Base-by-base conservation (phyloP, 164 flowering plant species). In the Aristolochia contorta region DNA sequence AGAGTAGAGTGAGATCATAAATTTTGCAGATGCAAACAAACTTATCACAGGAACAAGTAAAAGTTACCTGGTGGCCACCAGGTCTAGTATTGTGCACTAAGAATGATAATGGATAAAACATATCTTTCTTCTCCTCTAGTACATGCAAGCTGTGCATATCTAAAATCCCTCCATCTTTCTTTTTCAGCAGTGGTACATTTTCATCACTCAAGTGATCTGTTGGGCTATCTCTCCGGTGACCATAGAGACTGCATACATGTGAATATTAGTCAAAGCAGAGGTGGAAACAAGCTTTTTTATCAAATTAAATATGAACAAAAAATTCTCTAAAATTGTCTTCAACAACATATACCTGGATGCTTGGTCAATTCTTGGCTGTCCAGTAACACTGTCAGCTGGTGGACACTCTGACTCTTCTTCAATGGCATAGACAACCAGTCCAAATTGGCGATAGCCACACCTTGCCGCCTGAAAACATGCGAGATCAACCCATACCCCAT, bases 21-120 rank as follows among this genome's bases (percentile, higher is more conserved):
- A 56, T 12, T 23, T 12, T 25, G 58, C 2, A 32, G 18, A 56
- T 1, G 3, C 19, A 32, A 30, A 30, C 10, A 0, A 4, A 16
- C 20, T 1, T 16, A 21, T 12, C 24, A 49, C 4, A 18, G 53
- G 20, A 49, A 5, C 46, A 30, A 1, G 12, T 6, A 25, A 16
- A 16, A 6, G 32, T 56, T 76, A 94, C 99, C 96, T 94, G 97
- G 69, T 91, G 99, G 45, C 97, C 96, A 64, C 91, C 90, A 56
- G 99, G 99, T 74, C 81, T 94, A 16, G 96, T 85, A 68, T 91
- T 91, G 50, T 83, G 88, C 66, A 87, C 67, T 57, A 94, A 65
- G 63, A 87, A 84, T 64, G 96, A 87, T 72, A 85, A 72, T 43
- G 76, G 80, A 56, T 68, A 91, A 69, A 78, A 78, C 59, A 91